Base-by-base conservation (phyloP, 768 basidiomycete species). In the Lyophyllum shimeji region DNA sequence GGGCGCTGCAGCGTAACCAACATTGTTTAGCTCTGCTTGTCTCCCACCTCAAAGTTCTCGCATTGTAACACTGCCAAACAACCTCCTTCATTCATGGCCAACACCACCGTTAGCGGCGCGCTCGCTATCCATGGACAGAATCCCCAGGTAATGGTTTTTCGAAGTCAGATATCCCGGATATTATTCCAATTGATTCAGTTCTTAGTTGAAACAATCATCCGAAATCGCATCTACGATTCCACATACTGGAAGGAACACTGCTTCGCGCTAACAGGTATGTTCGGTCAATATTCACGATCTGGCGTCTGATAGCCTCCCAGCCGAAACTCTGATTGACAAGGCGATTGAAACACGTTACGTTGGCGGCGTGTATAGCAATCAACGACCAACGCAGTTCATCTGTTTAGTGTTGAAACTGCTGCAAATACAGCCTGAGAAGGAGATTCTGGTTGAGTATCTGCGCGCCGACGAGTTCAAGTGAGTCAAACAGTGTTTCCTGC, bases 401-500 rank as follows among this genome's bases (percentile, higher is more conserved):
- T 95, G 90, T 66, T 79, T 99, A 40, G 83, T 95, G 46, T 77
- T 98, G 63, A 99, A 99, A 70, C 81, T 99, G 49, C 79, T 99
- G 43, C 96, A 98, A 73, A 87, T 99, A 48, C 97, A 98, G 68
- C 97, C 97, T 2, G 93, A 98, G 73, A 96, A 95, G 70, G 97
- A 98, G 73, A 98, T 99, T 51, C 69, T 98, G 49, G 76, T 98
- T 1, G 97, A 98, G 67, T 99, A 99, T 68, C 76, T 99, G 21
- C 83, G 87, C 52, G 97, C 94, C 7, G 97, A 98, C 57, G 97
- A 99, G 70, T 99, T 98, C 81, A 99, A 99, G 97, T 96, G 61
- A n/a, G 23, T 24, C 31, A 33, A 46, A 31, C 44, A 37, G 47
- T 15, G 43, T 42, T 13, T 48, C 5, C 44, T 33, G 31, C 11